Percentiles rank a stretch among this genome's conserved stretches.
These are phyloP conservation scores for Paraphoma sp. DNA, from an alignment of 2,329 filamentous ascomycete species.

Conservation along the genomic window DNA sequence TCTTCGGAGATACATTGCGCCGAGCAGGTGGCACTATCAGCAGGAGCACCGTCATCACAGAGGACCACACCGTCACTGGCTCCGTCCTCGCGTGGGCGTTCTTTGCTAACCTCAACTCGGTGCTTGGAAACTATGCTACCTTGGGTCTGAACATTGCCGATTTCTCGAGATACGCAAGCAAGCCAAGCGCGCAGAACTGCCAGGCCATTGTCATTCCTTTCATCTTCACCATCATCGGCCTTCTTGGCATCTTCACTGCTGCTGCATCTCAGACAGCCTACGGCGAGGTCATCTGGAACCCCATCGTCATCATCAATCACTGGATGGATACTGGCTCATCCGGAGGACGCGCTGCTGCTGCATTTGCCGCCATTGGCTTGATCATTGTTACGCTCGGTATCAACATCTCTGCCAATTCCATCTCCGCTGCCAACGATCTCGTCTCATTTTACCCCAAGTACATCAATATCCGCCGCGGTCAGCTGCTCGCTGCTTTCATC, in stretches of 20 bases:
- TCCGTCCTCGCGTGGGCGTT: constrained; percentile 31
- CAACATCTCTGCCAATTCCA: constrained; percentile 37
- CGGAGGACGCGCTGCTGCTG: constrained; percentile 32
- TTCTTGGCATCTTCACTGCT: constrained; percentile 48
- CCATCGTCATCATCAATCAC: constrained; percentile 43
- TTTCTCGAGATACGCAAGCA: constrained; percentile 49
- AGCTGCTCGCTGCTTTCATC: constrained; percentile 45
- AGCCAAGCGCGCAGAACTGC: constrained; percentile 42
- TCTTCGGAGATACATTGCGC: constrained; percentile 31
- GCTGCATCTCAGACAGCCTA: constrained; percentile 39
- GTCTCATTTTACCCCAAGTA: constrained; percentile 28
- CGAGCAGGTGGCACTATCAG: constrained; percentile 34
- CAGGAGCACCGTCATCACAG: constrained; percentile 37
- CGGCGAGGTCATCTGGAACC: constrained; percentile 43
- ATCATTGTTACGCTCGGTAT: constrained; percentile 42
- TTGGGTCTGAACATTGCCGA: constrained; percentile 46
- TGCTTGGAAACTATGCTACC: constrained; percentile 37
- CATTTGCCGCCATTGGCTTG: constrained; percentile 33
- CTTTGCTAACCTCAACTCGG: constrained; percentile 30
- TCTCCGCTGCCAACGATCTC: constrained; percentile 33
- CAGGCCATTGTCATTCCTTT: constrained; percentile 44
- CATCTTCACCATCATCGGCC: constrained; percentile 43
- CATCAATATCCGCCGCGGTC: constrained; percentile 36
- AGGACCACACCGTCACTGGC: constrained; percentile 31
- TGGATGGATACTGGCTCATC: constrained; percentile 47